These are phyloP conservation scores for Sporothrix mexicana DNA, from an alignment of 2,329 filamentous ascomycete genomes.

Conservation along the genomic window DNA sequence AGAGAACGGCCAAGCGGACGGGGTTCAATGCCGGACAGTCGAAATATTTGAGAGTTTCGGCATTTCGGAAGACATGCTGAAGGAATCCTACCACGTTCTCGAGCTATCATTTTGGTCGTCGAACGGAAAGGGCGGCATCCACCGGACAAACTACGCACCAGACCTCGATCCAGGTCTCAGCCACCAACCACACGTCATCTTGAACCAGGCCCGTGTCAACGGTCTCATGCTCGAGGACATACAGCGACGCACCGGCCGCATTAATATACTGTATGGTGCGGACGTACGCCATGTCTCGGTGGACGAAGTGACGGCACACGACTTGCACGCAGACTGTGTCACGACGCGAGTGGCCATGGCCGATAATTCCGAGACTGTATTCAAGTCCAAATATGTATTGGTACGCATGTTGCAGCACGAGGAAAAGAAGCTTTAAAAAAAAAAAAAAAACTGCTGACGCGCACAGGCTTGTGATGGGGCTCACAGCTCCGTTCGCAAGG, in stretches of 20 bases:
- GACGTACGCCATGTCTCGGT: constrained; percentile 42
- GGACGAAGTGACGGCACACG: background rate
- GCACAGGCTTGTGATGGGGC: constrained; percentile 44
- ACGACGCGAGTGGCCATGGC: background rate
- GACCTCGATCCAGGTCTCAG: constrained; percentile 59
- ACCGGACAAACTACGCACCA: constrained; percentile 53
- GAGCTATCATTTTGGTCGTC: constrained; percentile 64
- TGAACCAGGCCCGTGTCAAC: constrained; percentile 62
- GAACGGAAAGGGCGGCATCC: constrained; percentile 42
- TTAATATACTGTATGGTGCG: constrained; percentile 49
- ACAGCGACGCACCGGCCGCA: constrained; percentile 42
- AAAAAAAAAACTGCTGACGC: too few species aligned
- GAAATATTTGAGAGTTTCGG: constrained; percentile 66
- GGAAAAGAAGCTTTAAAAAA: too few species aligned
- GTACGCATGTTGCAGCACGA: too few species aligned
- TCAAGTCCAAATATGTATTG: constrained; percentile 5
- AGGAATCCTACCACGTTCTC: constrained; percentile 62
- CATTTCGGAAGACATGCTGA: constrained; percentile 59
- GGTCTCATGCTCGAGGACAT: constrained; percentile 59
- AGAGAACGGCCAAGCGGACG: constrained; percentile 65
- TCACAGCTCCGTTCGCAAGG: constrained; percentile 75
- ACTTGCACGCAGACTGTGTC: background rate
- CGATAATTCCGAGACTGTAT: background rate
- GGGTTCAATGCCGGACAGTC: constrained; percentile 64
- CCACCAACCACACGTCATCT: constrained; percentile 61